Evolutionary conservation across 1,284 basidiomycete species (phyloP), one percentile per base, ranked within the genome.

Genomic region (Cryptococcus sp.): DNA sequence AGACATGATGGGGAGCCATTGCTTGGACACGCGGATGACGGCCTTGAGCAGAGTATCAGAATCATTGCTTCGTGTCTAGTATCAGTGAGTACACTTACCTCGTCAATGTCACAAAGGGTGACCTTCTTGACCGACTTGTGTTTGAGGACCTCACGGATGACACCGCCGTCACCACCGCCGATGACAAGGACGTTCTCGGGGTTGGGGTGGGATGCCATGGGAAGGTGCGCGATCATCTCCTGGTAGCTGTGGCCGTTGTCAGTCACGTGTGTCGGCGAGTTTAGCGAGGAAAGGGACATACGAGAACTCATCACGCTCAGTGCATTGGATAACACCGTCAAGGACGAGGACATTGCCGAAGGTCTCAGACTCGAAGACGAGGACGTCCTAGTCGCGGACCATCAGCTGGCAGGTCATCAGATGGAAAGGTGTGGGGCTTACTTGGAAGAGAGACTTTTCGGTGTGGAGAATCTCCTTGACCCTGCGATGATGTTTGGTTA

Each of bases 211-310:
- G 89, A 93, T 23, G 91, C 88, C 66, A 99, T 84, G 41, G 95
- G 95, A 51, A 99, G 82, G 81, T 98, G 94, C 19, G 95, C 86
- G 72, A 99, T 99, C 95, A 99, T 98, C 82, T 99, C 95, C 79
- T 99, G 96, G 81, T 98, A 98, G n/a, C 91, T 93, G 68, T 22
- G 22, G 8, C 27, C 22, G 54, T 59, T 22, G 59, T 53, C 25
- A n/a, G 22, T 7, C 35, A 19, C 8, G 17, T 10, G 16, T 19
- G 19, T 17, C 56, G 31, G 7, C 7, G 8, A 35, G 4, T 8
- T 47, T 7, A 46, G 35, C 35, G 39, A 45, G 41, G 22, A 25
- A 48, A 39, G 45, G 23, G 11, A 86, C 89, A 71, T 80, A 96
- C 87, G 93, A 93, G 80, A 98, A 99, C 80, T 99, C 95, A 78